Evolutionary conservation across 495 filamentous ascomycete genomes (phyloP).

Genomic region (Amorphotheca resinae): DNA sequence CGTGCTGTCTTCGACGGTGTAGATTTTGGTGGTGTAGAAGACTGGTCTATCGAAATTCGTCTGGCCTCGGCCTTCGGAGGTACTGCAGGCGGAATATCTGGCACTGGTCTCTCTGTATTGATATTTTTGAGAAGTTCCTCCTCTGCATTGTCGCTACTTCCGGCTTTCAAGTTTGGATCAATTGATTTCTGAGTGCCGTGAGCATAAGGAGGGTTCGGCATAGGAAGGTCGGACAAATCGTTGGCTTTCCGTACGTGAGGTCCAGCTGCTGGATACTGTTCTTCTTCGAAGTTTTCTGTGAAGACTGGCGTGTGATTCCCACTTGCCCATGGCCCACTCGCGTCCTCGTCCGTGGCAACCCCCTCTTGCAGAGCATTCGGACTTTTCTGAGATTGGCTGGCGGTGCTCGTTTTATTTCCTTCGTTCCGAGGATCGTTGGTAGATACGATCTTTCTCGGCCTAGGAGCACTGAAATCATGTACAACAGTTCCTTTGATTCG

Average conservation of each 20-base stretch:
- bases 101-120: conserved; percentile 9
- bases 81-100: conserved; percentile 10
- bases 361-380: conserved; percentile 5
- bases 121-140: conserved; percentile 5
- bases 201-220: conserved; percentile 33
- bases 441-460: conserved; percentile 37
- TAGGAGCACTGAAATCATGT: conserved; percentile 83
- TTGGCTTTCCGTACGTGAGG: conserved; percentile 24
- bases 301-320: conserved; percentile 48
- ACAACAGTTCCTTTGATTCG: conserved; percentile 73
- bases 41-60: conserved; percentile 26
- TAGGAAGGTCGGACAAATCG: conserved; percentile 27
- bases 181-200: conserved; percentile 31
- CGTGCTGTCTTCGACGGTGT: conserved; percentile 27
- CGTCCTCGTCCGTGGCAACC: conserved; percentile 9
- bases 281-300: conserved; percentile 56
- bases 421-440: conserved; percentile 26
- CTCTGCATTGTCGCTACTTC: conserved; percentile 9
- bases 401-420: conserved; percentile 2
- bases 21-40: conserved; percentile 20
- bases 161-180: conserved; percentile 2
- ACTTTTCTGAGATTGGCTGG: conserved; percentile 14
- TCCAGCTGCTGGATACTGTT: conserved; percentile 32
- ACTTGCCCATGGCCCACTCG: conserved; percentile 14
- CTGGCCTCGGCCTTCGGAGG: conserved; percentile 22